phyloP scores from a whole-genome alignment of 305 asterid species.

The Solanum hybrid region DNA sequence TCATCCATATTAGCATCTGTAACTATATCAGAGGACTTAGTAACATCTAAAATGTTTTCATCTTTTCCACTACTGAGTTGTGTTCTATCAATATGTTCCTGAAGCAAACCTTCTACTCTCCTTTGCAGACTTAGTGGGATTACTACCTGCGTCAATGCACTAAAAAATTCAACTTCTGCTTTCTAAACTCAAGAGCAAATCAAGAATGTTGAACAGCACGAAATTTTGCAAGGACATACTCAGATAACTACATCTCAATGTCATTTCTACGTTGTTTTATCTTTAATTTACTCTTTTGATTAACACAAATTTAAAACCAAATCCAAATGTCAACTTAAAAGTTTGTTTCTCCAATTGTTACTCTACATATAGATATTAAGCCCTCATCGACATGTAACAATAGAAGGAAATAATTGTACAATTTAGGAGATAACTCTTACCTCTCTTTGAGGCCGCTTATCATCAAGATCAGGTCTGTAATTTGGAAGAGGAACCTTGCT shows the following conservation, averaged over 20 bases:
- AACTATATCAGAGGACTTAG: constrained; percentile 22
- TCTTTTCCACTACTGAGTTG: constrained; percentile 34
- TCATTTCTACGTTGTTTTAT: background rate
- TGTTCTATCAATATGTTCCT: constrained; percentile 89
- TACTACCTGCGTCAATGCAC: constrained; percentile 54
- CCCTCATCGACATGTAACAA: background rate
- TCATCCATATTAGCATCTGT: constrained; percentile 40
- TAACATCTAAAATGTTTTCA: constrained; percentile 24
- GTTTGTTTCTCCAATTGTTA: background rate
- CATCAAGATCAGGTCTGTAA: constrained; percentile 93
- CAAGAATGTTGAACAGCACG: constrained; percentile 8
- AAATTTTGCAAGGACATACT: background rate
- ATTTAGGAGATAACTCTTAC: constrained; percentile 24
- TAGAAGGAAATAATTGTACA: background rate
- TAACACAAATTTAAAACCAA: background rate
- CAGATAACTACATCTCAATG: background rate
- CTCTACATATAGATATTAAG: background rate
- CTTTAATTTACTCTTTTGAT: background rate
- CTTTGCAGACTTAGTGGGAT: constrained; percentile 93
- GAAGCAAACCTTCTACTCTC: constrained; percentile 95
- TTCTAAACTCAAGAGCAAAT: background rate
- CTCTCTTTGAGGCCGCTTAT: constrained; percentile 96
- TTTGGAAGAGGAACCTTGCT: constrained; percentile 95
- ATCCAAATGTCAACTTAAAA: background rate
- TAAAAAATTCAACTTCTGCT: constrained; percentile 6